Evolutionary conservation across 2,329 filamentous ascomycete genomes (phyloP).

Genomic region (Thielaviopsis ethacetica): DNA sequence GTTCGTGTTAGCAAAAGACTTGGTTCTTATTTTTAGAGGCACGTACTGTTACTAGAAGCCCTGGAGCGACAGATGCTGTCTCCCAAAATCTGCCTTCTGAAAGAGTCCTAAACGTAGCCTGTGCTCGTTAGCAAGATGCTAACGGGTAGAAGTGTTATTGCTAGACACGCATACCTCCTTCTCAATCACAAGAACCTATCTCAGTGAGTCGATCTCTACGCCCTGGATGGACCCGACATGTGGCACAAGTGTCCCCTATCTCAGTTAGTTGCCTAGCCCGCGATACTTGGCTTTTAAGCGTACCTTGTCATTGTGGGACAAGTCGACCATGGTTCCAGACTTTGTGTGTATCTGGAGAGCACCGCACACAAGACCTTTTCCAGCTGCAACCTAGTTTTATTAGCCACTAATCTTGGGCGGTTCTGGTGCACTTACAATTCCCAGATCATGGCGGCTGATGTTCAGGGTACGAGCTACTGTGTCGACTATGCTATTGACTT

Average conservation of each 20-base stretch:
- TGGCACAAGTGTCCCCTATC: slow-evolving; percentile 47
- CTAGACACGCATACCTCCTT: slow-evolving; percentile 69
- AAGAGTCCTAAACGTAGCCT: slow-evolving; percentile 63
- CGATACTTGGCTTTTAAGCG: slow-evolving; percentile 15
- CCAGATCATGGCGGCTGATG: slow-evolving; percentile 46
- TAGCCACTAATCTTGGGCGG: slow-evolving; percentile 3
- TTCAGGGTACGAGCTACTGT: slow-evolving; percentile 56
- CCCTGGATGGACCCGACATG: slow-evolving; percentile 29
- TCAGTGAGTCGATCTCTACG: slow-evolving; percentile 31
- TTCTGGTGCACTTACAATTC: slow-evolving; percentile 38
- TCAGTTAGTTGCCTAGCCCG: background rate
- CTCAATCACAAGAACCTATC: slow-evolving; percentile 60
- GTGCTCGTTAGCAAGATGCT: background rate
- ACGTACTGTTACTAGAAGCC: slow-evolving; percentile 51
- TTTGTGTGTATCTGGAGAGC: slow-evolving; percentile 29
- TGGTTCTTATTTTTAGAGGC: background rate
- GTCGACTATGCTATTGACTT: slow-evolving; percentile 58
- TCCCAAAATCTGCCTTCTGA: slow-evolving; percentile 39
- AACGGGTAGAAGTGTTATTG: too few species aligned
- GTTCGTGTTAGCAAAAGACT: background rate
- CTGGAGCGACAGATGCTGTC: slow-evolving; percentile 30
- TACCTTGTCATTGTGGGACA: slow-evolving; percentile 16
- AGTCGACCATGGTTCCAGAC: slow-evolving; percentile 25
- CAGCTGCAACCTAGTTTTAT: slow-evolving; percentile 44
- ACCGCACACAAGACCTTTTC: slow-evolving; percentile 56